Base-by-base conservation (phyloP, 331 rosid genomes). In the Erythrophleum ivorense region DNA sequence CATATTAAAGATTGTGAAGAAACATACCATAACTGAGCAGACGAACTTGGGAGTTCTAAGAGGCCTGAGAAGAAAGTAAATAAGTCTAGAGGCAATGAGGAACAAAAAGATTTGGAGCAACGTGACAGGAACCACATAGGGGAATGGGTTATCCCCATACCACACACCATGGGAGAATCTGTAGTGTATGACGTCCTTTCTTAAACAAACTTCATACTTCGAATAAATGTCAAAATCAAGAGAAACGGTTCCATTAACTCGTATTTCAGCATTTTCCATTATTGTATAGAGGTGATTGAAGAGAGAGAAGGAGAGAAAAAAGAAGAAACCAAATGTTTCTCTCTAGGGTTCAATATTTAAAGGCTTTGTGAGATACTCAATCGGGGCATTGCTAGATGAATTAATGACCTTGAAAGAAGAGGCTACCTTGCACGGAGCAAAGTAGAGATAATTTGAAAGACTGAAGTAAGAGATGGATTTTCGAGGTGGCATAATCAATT, bases 61-160 rank as follows among this genome's bases (percentile, higher is more conserved):
- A 68, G 97, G 94, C 82, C 68, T 67, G 71, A 92, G 92, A 71
- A 90, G 9, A 60, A 46, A 75, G 81, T 49, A 65, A 50, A 88
- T 33, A 3, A 10, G 0, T 14, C 82, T 84, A 33, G 89, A 84
- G 62, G 62, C 1, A 3, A 71, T 0, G 58, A 48, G 6, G 45
- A 49, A 5, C 12, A 77, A 0, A 71, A 76, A 10, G 62, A 86
- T 48, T 79, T 89, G 92, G 49, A 76, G 69, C 58, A 91, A 3
- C 7, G 84, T 64, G 6, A 73, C 33, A 16, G 92, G 91, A 40
- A 82, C 57, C 10, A 52, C 45, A 68, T 13, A 71, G 15, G 71
- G 54, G 0, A 92, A 62, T n/a, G 94, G 94, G 46, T 38, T 52
- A 0, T 87, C 84, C 1, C 84, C 82, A 7, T 12, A 21, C 73